Percentiles rank a stretch among this genome's conserved stretches.
These are phyloP conservation scores for Raphidocelis subcapitata DNA, from an alignment of 139 green algal species.

Conservation along the genomic window DNA sequence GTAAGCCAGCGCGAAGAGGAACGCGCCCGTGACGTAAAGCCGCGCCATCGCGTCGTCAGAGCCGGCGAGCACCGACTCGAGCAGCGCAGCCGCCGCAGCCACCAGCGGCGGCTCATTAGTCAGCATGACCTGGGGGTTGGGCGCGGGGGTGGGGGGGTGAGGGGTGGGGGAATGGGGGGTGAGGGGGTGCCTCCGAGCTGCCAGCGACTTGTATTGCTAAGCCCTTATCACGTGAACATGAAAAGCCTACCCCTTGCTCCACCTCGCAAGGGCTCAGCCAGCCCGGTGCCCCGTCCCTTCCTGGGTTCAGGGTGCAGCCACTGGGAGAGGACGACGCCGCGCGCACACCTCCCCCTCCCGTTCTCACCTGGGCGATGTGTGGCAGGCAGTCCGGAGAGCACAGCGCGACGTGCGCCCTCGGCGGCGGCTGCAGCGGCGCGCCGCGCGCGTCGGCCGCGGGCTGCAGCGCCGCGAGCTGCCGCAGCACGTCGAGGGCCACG, in stretches of 20 bases:
- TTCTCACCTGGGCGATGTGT: constrained; percentile 70
- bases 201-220: too few relatives aligned
- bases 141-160: too few relatives aligned
- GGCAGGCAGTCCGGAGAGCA: constrained; percentile 69
- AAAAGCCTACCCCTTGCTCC: too few relatives aligned
- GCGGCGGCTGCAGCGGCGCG: constrained; percentile 72
- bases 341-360: too few relatives aligned
- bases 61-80: constrained; percentile 64
- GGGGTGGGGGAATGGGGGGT: too few relatives aligned
- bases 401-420: constrained; percentile 68
- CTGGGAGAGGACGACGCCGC: too few relatives aligned
- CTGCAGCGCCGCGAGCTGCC: constrained; percentile 59
- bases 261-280: too few relatives aligned
- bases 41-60: constrained; percentile 52
- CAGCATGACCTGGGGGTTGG: constrained; percentile 63
- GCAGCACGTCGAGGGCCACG: constrained; percentile 54
- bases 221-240: too few relatives aligned
- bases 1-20: constrained; percentile 91
- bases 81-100: constrained; percentile 48
- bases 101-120: constrained; percentile 78
- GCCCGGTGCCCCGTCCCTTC: too few relatives aligned
- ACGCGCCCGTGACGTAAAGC: constrained; percentile 87
- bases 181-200: too few relatives aligned
- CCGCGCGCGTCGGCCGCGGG: constrained; percentile 57
- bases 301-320: too few relatives aligned